These are phyloP conservation scores for Ophiognomonia clavigignenti-juglandacearum DNA, from an alignment of 2,329 filamentous ascomycete species.

Conservation along the genomic window DNA sequence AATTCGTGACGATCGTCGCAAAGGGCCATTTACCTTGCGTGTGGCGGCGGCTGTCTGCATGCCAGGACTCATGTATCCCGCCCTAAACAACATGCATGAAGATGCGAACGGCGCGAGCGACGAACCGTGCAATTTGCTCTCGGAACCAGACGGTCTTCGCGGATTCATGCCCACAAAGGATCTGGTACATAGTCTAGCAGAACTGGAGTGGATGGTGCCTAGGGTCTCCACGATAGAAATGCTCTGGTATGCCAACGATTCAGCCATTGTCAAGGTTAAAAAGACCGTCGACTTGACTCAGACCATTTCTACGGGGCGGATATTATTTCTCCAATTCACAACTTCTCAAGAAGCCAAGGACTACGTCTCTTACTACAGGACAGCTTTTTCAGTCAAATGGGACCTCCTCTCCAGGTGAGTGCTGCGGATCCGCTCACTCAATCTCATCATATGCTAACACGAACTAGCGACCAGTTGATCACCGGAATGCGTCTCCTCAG, in stretches of 20 bases:
- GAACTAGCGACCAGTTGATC: neutral
- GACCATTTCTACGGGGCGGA: neutral
- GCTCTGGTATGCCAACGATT: neutral
- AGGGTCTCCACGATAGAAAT: neutral
- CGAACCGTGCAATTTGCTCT: neutral
- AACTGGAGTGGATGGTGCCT: constrained; percentile 12
- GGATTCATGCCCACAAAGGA: constrained; percentile 2
- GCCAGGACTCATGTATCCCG: constrained; percentile 7
- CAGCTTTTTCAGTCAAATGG: too few species aligned
- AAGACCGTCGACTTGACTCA: neutral
- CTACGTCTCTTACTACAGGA: neutral
- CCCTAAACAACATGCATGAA: neutral
- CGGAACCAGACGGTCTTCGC: neutral
- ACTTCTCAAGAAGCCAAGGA: constrained; percentile 9
- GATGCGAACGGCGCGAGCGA: neutral
- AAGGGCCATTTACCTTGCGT: neutral
- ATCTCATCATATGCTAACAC: neutral
- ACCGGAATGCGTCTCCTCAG: neutral
- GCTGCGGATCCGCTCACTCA: too few species aligned
- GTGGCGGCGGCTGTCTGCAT: constrained; percentile 9
- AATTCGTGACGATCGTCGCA: neutral
- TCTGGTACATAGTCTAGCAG: neutral
- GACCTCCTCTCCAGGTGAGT: too few species aligned
- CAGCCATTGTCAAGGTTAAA: neutral
- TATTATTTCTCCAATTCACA: constrained; percentile 2